Base-by-base conservation (phyloP, 176 grass and related monocot species). In the Ensete ventricosum region DNA sequence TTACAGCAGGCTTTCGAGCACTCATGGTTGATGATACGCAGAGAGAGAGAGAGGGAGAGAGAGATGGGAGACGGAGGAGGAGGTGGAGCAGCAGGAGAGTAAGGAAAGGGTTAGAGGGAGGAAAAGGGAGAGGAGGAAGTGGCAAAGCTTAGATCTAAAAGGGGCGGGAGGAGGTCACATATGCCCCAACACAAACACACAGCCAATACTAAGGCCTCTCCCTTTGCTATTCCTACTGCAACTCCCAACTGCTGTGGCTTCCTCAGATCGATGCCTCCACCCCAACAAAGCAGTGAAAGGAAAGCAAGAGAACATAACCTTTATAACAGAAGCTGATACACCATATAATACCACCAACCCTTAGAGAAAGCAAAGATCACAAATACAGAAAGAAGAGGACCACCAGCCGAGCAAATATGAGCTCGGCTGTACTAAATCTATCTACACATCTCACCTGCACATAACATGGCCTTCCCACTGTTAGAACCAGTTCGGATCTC, bases 371-470 rank as follows among this genome's bases (percentile, higher is more conserved):
- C 13, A 54, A 54, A 55, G 22, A 55, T 22, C 72, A 73, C 53
- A 73, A 73, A 73, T 73, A 73, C 52, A 73, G 72, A 73, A 73
- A 73, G 72, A 73, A 73, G 72, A 73, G 72, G 72, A 73, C 72
- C 72, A 73, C 72, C 72, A 19, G 19, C 52, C 21, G 9, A 73
- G 72, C 52, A 74, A 73, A 73, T 73, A 50, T 73, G 29, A 55
- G 72, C 21, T 73, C 72, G 17, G 43, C 50, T 55, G 23, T 57
- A 73, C 53, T 26, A 73, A 29, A 73, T 73, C 72, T 29, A 73
- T 73, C 72, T 29, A 73, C 54, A 55, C 72, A 73, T 54, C 52
- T 16, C 57, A 62, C 14, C 57, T 8, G 17, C 57, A 62, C 20
- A 43, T 4, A 70, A 73, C 50, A 51, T 53, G 23, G 52, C 6